phyloP scores from a whole-genome alignment of 345 rosid species.

The Cochlearia excelsa region DNA sequence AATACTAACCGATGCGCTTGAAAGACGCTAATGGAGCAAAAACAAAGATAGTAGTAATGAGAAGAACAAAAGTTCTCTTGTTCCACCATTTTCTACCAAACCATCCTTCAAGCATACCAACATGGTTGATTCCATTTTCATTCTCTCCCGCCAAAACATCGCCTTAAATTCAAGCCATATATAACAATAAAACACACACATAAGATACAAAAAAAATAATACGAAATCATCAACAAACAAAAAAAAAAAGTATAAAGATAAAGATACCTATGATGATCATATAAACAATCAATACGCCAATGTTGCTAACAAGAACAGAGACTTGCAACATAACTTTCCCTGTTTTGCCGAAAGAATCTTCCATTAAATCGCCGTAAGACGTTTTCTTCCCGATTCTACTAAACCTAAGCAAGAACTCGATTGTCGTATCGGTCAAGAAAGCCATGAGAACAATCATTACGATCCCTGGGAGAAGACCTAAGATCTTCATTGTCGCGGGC shows the following conservation, averaged over 20 bases:
- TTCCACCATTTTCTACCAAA: conserved; percentile 84
- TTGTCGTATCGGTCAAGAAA: conserved; percentile 68
- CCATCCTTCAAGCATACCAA: conserved; percentile 88
- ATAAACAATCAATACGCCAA: conserved; percentile 90
- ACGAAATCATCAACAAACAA: no score
- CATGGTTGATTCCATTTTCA: conserved; percentile 71
- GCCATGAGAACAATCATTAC: conserved; percentile 72
- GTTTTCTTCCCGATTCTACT: conserved; percentile 55
- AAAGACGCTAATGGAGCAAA: conserved; percentile 79
- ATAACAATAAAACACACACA: not conserved
- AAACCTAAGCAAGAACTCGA: conserved; percentile 81
- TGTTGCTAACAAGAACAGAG: conserved; percentile 65
- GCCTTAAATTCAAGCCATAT: conserved; percentile 33
- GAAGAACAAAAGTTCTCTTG: conserved; percentile 57
- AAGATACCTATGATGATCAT: conserved; percentile 85
- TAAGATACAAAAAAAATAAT: not conserved
- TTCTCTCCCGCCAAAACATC: conserved; percentile 86
- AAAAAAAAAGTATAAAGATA: not conserved
- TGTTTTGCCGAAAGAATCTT: conserved; percentile 77
- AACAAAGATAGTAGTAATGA: conserved; percentile 55
- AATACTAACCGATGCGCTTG: conserved; percentile 69
- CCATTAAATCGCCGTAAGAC: conserved; percentile 84
- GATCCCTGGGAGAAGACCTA: conserved; percentile 72
- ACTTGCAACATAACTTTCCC: conserved; percentile 66
- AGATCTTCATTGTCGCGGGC: conserved; percentile 89